Conservation (phyloP, 2,329 filamentous ascomycete species). For the Calonectria multiphialidica region DNA sequence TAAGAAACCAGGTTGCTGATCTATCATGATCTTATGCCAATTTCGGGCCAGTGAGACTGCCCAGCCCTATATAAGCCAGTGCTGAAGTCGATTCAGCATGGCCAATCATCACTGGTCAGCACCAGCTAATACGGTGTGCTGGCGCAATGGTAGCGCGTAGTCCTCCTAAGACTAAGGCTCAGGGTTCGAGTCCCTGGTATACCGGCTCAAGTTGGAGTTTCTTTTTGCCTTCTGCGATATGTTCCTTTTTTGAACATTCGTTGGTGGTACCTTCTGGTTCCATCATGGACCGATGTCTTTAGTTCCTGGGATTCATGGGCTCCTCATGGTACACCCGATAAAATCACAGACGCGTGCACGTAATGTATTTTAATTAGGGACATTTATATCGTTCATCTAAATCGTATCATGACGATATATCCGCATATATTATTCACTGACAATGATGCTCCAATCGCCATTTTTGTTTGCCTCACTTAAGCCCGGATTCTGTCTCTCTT, state of each 20-base stretch:
- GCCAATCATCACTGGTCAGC: constrained; percentile 34
- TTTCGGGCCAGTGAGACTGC: background rate
- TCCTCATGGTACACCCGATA: no score
- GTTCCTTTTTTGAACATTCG: no score
- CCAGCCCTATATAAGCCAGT: constrained; percentile 14
- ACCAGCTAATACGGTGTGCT: constrained; percentile 41
- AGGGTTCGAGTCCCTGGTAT: constrained; percentile 56
- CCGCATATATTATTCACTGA: no score
- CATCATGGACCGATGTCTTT: background rate
- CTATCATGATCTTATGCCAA: background rate
- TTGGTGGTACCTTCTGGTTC: no score
- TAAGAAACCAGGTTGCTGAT: background rate
- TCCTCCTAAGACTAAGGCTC: constrained; percentile 56
- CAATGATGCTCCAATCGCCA: no score
- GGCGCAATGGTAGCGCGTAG: constrained; percentile 55
- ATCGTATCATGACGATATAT: no score
- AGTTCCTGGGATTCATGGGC: background rate
- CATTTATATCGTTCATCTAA: no score
- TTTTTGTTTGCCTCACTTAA: no score
- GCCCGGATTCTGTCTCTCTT: no score
- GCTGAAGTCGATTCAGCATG: background rate
- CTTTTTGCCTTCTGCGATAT: constrained; percentile 13
- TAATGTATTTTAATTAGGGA: no score
- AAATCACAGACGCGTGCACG: no score
- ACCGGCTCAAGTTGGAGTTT: constrained; percentile 32